A percentile compares a stretch with the other conserved stretches of the same genome.
Evolutionary conservation across 768 basidiomycete species (phyloP).

Genomic region (Flagelloscypha sp.): DNA sequence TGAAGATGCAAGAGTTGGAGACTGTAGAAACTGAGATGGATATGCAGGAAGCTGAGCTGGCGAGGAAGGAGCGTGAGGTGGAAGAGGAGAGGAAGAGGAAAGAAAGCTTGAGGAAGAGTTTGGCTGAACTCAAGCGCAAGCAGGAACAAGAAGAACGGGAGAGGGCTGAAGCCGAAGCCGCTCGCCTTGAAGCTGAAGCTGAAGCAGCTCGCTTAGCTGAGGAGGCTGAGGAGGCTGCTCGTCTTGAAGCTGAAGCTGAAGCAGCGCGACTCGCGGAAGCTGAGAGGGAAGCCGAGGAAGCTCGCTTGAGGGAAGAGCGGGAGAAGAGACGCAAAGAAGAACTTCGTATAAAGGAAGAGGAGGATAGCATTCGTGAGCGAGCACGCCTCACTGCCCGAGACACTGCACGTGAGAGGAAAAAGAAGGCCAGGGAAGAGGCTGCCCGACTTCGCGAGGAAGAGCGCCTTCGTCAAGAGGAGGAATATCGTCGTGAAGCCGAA

Average conservation of each 20-base stretch:
- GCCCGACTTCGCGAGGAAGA: constrained; percentile 24
- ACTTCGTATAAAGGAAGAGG: constrained; percentile 28
- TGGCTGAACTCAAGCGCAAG: constrained; percentile 7
- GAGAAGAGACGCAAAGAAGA: constrained; percentile 21
- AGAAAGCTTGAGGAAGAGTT: constrained; percentile 27
- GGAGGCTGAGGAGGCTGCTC: constrained; percentile 4
- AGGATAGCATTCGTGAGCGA: constrained; percentile 2
- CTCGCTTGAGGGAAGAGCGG: constrained; percentile 19
- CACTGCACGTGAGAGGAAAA: not conserved
- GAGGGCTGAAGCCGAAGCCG: constrained; percentile 11
- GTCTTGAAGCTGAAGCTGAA: constrained; percentile 15
- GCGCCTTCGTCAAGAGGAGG: constrained; percentile 31
- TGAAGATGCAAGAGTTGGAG: too few relatives aligned
- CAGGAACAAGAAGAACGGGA: constrained; percentile 23
- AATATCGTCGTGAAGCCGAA: constrained; percentile 19
- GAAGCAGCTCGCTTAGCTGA: constrained; percentile 1
- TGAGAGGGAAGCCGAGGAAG: constrained; percentile 9
- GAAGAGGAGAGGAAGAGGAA: constrained; percentile 20
- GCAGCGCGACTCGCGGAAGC: constrained; percentile 13
- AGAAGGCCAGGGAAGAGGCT: not conserved
- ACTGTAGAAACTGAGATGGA: not conserved
- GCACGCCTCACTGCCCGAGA: constrained; percentile 9
- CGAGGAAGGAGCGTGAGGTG: constrained; percentile 7
- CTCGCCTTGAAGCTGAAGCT: constrained; percentile 4
- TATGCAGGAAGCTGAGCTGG: constrained; percentile 4